Percentiles rank a stretch among this genome's conserved stretches.
Evolutionary conservation across 140 eudicot species (phyloP).

Genomic region (Bidens hawaiensis): DNA sequence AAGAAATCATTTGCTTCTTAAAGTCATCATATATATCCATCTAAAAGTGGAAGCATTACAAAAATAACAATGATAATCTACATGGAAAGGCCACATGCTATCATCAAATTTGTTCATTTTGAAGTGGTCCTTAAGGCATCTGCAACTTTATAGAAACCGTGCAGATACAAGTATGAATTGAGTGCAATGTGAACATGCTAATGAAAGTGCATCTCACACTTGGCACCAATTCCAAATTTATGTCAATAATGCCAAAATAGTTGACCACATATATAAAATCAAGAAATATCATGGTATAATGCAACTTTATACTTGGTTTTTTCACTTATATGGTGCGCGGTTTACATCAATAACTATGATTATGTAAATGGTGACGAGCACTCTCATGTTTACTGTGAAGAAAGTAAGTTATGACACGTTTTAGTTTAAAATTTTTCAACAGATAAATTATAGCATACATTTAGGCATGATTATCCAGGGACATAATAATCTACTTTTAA

Average conservation of each 20-base stretch:
- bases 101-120: conserved; percentile 31
- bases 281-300: not conserved
- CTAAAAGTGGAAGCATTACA: conserved; percentile 18
- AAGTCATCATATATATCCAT: conserved; percentile 17
- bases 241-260: conserved; percentile 10
- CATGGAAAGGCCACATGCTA: conserved; percentile 32
- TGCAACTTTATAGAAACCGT: conserved; percentile 25
- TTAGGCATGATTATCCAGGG: conserved; percentile 24
- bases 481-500: conserved; percentile 22
- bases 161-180: conserved; percentile 12
- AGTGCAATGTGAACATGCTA: conserved; percentile 24
- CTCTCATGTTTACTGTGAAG: conserved; percentile 23
- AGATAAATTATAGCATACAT: conserved; percentile 23
- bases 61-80: conserved; percentile 33
- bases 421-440: conserved; percentile 13
- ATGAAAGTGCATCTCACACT: conserved; percentile 25
- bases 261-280: conserved; percentile 8
- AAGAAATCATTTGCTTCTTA: not conserved
- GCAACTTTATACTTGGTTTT: conserved; percentile 10
- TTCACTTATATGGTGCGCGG: conserved; percentile 12
- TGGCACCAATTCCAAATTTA: conserved; percentile 2
- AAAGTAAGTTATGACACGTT: conserved; percentile 20
- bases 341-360: conserved; percentile 22
- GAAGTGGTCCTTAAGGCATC: conserved; percentile 37
- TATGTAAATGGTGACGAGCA: conserved; percentile 22